Base-by-base conservation (phyloP, 1,139 yeast species). In the Taphrina confusa region DNA sequence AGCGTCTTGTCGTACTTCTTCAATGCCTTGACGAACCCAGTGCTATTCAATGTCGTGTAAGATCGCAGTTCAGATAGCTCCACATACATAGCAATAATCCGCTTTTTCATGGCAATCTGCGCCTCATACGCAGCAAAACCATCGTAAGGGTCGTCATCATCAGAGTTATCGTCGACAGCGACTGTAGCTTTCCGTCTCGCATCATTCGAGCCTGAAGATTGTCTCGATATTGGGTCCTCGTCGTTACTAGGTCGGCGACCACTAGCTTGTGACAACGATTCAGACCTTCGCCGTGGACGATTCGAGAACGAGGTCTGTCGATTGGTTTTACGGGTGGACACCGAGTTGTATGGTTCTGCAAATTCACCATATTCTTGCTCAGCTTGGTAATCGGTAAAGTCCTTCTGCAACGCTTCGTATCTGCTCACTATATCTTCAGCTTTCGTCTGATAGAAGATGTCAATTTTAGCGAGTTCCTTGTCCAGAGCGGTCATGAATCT, bases 1-100 rank as follows among this genome's bases (percentile, higher is more conserved):
- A 90, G 76, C 18, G 87, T 84, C 71, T 91, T 91, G 73, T 91
- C 96, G 71, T 87, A 91, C 74, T 91, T 91, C 71, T 91, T 91
- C 66, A 90, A 78, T 54, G 90, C 91, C 73, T 91, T 91, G 49
- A 87, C 80, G 73, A 91, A 88, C 4, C 97, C 97, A 33, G 95
- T 87, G 66, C 80, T 80, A 76, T 91, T 91, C 67, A 91, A 77
- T 68, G 89, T 95, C 58, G 87, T 78, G 70, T 76, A 91, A 11
- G 95, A 87, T 68, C 86, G 84, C 67, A 91, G 78, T 71, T 91
- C 97, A n/a, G 90, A 84, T 36, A 90, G 75, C 23, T 82, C 77
- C 9, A 92, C 91, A 74, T 82, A 91, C 50, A 84, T 73, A 11
- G 83, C 79, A 45, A 84, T 80, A 2, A 85, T 73, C 61, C 89